phyloP scores from a whole-genome alignment of 2,329 filamentous ascomycete genomes.

The Ophiostoma sp. region DNA sequence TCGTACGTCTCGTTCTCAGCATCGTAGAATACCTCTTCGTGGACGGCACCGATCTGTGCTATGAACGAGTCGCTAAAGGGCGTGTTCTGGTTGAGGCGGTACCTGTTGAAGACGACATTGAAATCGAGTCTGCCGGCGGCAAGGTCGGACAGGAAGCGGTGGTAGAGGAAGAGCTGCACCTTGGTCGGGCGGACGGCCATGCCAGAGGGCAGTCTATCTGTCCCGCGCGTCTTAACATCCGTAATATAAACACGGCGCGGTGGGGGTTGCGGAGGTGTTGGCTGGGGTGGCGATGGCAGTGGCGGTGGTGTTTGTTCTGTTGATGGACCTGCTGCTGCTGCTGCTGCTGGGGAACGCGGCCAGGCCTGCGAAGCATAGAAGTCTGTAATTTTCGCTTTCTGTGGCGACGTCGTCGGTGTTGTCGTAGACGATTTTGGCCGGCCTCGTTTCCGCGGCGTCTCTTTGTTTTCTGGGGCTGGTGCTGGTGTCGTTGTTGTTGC shows the following conservation, averaged over 20 bases:
- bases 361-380: slow-evolving; percentile 23
- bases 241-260: slow-evolving; percentile 61
- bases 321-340: background rate
- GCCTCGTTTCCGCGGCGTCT: slow-evolving; percentile 6
- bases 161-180: slow-evolving; percentile 87
- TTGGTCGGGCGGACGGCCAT: slow-evolving; percentile 66
- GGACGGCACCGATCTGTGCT: slow-evolving; percentile 63
- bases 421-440: background rate
- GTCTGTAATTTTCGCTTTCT: slow-evolving; percentile 27
- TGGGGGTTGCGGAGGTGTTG: background rate
- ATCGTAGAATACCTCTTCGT: slow-evolving; percentile 55
- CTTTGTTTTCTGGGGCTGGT: background rate
- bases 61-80: slow-evolving; percentile 76
- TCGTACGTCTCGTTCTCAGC: slow-evolving; percentile 24
- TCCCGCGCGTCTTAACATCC: slow-evolving; percentile 80
- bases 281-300: background rate
- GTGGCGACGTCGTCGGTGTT: slow-evolving; percentile 13
- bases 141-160: slow-evolving; percentile 72
- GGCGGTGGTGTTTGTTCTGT: background rate
- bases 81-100: slow-evolving; percentile 59
- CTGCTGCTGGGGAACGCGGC: background rate
- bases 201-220: slow-evolving; percentile 58
- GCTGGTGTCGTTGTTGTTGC: background rate
- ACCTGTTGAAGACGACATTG: slow-evolving; percentile 62
- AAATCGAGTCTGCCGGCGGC: slow-evolving; percentile 67